Evolutionary conservation across 352 stramenopile genomes (phyloP), one percentile per base, ranked within the genome.

Genomic region (Blastocystis sp.): DNA sequence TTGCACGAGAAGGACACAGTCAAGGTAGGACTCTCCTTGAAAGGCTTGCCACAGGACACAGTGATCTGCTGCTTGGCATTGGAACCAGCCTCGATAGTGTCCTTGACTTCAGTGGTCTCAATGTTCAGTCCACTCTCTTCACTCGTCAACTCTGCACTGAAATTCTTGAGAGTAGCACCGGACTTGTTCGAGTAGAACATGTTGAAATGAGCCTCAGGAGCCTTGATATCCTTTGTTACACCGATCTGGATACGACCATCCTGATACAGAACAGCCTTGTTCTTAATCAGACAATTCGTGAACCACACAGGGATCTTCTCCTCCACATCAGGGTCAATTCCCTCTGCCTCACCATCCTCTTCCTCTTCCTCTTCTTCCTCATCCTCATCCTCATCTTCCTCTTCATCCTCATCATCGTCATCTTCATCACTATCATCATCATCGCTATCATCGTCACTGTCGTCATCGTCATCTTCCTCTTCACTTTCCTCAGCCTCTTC

Each of bases 181-280:
- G 92, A 92, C 89, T 98, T 96, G 92, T 98, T 98, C 87, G 94
- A 95, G 90, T 97, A 97, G 91, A 98, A 98, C 24, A 98, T 91
- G n/a, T 94, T 95, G 89, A 98, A 93, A 56, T 94, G 92, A 24
- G 95, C 95, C 89, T 97, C 94, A 11, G 94, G 94, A n/a, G 94
- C 98, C 90, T 98, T 94, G 27, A 90, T 54, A 57, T 64, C 60
- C 87, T 98, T 95, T 90, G 98, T 97, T 40, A 97, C 93, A 68
- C 95, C 95, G 79, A 98, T 93, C 90, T 98, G 95, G 37, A 98
- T 91, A 62, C 95, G 87, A 62, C 95, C 93, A 91, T 97, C 98
- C 91, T 98, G 95, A 35, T 94, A 91, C 22, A 96, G 90, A 53
- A 98, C 94, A 62, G 95, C 95, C 89, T 96, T 96, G 30, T 94